These are phyloP conservation scores for Fusarium sublunatum DNA, from an alignment of 2,329 filamentous ascomycete genomes.

Conservation along the genomic window DNA sequence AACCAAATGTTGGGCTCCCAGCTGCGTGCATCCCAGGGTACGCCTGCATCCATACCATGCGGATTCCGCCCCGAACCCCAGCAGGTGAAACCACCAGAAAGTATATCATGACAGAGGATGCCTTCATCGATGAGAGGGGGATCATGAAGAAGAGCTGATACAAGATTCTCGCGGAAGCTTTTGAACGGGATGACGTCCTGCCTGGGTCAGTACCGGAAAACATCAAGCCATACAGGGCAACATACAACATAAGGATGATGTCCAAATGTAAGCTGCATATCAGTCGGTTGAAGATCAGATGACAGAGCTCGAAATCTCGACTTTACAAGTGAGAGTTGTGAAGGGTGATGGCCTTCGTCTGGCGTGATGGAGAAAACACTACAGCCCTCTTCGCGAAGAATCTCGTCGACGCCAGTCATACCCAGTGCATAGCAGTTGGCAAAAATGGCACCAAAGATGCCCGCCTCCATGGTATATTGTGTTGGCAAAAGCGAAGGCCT, in stretches of 20 bases:
- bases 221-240: not conserved
- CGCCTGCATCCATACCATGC: constrained; percentile 49
- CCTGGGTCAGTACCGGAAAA: constrained; percentile 13
- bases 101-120: constrained; percentile 52
- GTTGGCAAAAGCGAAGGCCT: constrained; percentile 28
- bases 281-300: constrained; percentile 48
- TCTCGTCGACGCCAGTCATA: constrained; percentile 40
- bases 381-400: constrained; percentile 46
- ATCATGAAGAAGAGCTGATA: constrained; percentile 42
- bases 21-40: constrained; percentile 58
- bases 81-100: constrained; percentile 51
- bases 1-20: constrained; percentile 60
- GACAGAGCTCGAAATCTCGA: constrained; percentile 41
- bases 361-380: constrained; percentile 49
- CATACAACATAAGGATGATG: constrained; percentile 52
- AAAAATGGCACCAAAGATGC: constrained; percentile 51
- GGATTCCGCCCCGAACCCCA: constrained; percentile 50
- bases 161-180: constrained; percentile 47
- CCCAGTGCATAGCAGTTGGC: constrained; percentile 54
- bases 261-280: constrained; percentile 48
- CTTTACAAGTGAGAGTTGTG: constrained; percentile 42
- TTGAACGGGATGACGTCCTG: constrained; percentile 52
- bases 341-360: constrained; percentile 38
- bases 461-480: constrained; percentile 33
- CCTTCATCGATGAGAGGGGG: constrained; percentile 51